A percentile compares a stretch with the other conserved stretches of the same genome.
Evolutionary conservation across 2,329 filamentous ascomycete genomes (phyloP).

Genomic region (Aspergillus phoenicis): DNA sequence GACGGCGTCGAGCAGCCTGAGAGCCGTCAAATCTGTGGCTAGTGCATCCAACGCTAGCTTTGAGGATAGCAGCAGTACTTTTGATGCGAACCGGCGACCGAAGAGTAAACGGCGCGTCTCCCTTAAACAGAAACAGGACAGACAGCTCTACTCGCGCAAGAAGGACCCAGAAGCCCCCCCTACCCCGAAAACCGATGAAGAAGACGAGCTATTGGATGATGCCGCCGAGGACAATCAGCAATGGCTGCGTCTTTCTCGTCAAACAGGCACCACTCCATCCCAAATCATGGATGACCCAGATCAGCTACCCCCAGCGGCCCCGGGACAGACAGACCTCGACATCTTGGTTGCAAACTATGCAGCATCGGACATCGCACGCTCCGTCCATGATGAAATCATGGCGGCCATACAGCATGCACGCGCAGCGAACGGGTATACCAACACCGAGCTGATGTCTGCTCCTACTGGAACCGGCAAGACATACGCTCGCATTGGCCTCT

Average conservation of each 20-base stretch:
- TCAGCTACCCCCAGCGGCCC: constrained; percentile 61
- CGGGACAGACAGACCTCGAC: constrained; percentile 76
- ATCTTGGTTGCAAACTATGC: constrained; percentile 74
- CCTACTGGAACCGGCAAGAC: constrained; percentile 67
- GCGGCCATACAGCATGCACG: constrained; percentile 66
- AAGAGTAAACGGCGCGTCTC: constrained; percentile 75
- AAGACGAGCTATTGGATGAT: constrained; percentile 56
- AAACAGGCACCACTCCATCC: constrained; percentile 56
- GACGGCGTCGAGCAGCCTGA: constrained; percentile 81
- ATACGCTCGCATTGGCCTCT: constrained; percentile 78
- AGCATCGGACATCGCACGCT: constrained; percentile 73
- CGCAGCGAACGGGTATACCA: constrained; percentile 67
- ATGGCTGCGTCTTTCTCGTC: constrained; percentile 63
- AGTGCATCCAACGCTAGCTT: constrained; percentile 77
- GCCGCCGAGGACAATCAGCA: constrained; percentile 56
- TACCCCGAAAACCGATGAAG: constrained; percentile 67
- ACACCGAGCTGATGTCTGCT: constrained; percentile 56
- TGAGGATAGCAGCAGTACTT: constrained; percentile 63
- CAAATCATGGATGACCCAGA: constrained; percentile 71
- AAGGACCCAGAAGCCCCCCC: constrained; percentile 59
- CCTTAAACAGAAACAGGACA: constrained; percentile 81
- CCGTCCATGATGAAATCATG: constrained; percentile 76
- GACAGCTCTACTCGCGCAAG: constrained; percentile 85
- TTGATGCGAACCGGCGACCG: constrained; percentile 65
- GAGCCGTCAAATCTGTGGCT: constrained; percentile 85